phyloP scores from a whole-genome alignment of 2,329 filamentous ascomycete species.

The Aureobasidium sp. region DNA sequence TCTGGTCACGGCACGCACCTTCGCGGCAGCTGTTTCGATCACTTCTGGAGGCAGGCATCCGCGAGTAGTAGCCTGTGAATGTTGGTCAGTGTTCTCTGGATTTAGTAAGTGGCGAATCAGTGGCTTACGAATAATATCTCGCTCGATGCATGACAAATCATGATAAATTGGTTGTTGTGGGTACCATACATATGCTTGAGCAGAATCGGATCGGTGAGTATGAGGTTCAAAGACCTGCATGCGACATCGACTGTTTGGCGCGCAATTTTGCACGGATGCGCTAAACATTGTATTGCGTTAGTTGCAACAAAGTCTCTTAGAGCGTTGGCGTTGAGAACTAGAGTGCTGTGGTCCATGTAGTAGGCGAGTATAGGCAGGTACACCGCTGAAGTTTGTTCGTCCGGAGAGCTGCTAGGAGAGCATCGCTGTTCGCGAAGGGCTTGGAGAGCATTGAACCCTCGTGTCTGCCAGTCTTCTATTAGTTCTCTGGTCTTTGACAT shows the following conservation, averaged over 20 bases:
- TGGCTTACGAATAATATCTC: slow-evolving; percentile 6
- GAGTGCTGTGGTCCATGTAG: slow-evolving; percentile 10
- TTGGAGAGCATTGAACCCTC: slow-evolving; percentile 2
- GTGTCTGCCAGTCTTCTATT: slow-evolving; percentile 2
- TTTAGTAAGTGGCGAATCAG: fast-evolving
- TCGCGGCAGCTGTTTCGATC: neutral
- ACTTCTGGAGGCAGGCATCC: slow-evolving; percentile 1
- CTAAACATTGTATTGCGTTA: neutral
- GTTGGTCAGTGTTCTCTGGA: neutral
- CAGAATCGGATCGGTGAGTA: neutral
- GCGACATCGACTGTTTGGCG: slow-evolving; percentile 11
- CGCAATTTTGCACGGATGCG: neutral
- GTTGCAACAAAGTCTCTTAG: neutral
- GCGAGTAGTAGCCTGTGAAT: slow-evolving; percentile 1
- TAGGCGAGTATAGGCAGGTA: slow-evolving; percentile 2
- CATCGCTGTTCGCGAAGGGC: neutral
- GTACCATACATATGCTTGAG: slow-evolving; percentile 4
- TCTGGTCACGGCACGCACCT: neutral
- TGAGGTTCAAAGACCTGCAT: neutral
- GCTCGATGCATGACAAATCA: slow-evolving; percentile 7
- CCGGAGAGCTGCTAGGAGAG: neutral
- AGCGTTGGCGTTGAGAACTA: slow-evolving; percentile 3
- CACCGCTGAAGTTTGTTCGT: neutral
- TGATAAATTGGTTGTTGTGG: slow-evolving; percentile 7
- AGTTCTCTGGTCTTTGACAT: neutral